Percentiles rank a stretch among this genome's conserved stretches.
These are phyloP conservation scores for Hymenoscyphus repandus DNA, from an alignment of 2,329 filamentous ascomycete species.

Conservation along the genomic window DNA sequence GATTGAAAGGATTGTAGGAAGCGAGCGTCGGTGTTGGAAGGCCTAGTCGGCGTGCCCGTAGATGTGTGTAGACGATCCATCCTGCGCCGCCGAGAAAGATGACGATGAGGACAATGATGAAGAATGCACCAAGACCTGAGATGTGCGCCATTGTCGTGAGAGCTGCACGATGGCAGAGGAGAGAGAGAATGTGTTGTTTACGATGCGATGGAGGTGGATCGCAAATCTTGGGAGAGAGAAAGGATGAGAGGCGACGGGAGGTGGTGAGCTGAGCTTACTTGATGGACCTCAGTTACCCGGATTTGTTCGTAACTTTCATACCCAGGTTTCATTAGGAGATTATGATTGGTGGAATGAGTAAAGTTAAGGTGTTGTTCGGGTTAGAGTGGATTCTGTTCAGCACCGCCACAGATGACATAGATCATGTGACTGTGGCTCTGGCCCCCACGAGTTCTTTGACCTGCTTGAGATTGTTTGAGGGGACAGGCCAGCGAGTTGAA, in stretches of 20 bases:
- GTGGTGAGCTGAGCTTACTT: not conserved
- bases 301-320: no score
- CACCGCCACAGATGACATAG: no score
- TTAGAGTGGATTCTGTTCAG: no score
- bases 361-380: no score
- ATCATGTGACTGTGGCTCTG: no score
- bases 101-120: conserved; percentile 66
- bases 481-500: no score
- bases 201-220: not conserved
- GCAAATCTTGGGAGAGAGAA: not conserved
- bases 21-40: conserved; percentile 64
- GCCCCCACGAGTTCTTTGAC: no score
- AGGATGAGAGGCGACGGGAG: not conserved
- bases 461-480: no score
- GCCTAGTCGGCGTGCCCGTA: conserved; percentile 68
- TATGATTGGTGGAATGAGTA: no score
- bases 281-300: no score
- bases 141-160: conserved; percentile 47
- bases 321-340: no score
- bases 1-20: conserved; percentile 66
- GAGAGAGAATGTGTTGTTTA: not conserved
- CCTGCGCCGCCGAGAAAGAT: conserved; percentile 50
- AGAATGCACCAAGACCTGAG: conserved; percentile 62
- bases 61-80: conserved; percentile 68
- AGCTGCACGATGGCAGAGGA: not conserved